phyloP scores from a whole-genome alignment of 495 filamentous ascomycete species.

The Cercophora scortea region DNA sequence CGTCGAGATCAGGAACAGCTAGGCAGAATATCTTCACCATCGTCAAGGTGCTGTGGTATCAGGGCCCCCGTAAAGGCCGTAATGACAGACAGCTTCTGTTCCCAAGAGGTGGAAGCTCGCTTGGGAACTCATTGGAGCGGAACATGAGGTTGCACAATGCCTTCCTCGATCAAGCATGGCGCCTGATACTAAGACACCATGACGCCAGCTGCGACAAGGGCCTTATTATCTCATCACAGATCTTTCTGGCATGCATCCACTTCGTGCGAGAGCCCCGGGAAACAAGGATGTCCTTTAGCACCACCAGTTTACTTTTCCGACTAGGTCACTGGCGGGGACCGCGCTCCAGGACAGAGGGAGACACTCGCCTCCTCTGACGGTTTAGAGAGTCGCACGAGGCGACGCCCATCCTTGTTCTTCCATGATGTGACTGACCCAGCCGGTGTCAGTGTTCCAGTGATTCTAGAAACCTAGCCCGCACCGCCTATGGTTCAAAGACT shows the following conservation, averaged over 20 bases:
- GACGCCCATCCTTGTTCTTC: not conserved
- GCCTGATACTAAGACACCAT: conserved; percentile 1
- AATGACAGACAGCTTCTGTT: too few relatives aligned
- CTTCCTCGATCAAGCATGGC: not conserved
- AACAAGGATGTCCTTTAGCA: not conserved
- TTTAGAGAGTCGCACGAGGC: not conserved
- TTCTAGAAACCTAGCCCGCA: conserved; percentile 9
- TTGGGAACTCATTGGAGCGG: not conserved
- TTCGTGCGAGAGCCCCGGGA: not conserved
- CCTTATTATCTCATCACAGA: not conserved
- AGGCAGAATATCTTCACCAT: too few relatives aligned
- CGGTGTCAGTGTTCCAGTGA: conserved; percentile 1
- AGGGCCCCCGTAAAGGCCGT: too few relatives aligned
- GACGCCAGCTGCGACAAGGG: not conserved
- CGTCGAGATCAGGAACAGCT: too few relatives aligned
- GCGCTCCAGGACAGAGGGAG: not conserved
- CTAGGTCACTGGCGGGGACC: not conserved
- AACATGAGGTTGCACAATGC: not conserved
- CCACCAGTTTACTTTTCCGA: not conserved
- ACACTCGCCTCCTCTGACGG: not conserved
- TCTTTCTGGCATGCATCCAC: not conserved
- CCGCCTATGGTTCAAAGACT: not conserved
- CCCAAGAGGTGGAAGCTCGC: not conserved
- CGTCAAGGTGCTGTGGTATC: too few relatives aligned
- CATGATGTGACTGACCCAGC: not conserved